Conservation (phyloP, 2,329 filamentous ascomycete genomes). For the Leptodontidium sp. region DNA sequence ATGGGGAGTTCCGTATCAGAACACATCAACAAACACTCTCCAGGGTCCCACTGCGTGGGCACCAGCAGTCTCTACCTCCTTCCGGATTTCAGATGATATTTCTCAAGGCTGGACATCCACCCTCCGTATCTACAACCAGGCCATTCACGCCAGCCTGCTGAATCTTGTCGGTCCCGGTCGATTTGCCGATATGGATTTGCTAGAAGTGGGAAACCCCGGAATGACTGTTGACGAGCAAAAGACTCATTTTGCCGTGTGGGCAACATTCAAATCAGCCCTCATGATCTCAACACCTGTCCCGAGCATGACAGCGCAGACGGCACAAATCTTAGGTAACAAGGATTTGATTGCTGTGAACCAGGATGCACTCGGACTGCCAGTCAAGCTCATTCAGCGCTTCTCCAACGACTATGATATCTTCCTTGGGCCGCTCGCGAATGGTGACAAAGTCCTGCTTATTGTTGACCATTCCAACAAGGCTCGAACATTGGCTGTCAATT, state of each 20-base stretch:
- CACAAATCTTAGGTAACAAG: conserved; percentile 1
- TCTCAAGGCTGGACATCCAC: conserved; percentile 3
- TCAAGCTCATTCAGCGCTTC: conserved; percentile 10
- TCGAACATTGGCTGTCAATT: background rate
- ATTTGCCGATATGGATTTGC: conserved; percentile 8
- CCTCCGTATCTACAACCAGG: conserved; percentile 15
- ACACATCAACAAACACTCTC: conserved; percentile 2
- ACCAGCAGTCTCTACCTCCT: conserved; percentile 1
- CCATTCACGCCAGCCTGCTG: conserved; percentile 6
- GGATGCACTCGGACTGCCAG: background rate
- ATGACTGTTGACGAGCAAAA: conserved; percentile 15
- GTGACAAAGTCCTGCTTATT: background rate
- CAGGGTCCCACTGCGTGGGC: conserved; percentile 14
- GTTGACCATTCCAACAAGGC: conserved; percentile 11
- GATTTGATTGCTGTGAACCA: conserved; percentile 15
- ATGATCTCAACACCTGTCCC: conserved; percentile 10
- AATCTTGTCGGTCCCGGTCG: background rate
- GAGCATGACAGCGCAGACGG: background rate
- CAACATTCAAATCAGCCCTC: conserved; percentile 11
- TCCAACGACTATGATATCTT: conserved; percentile 13
- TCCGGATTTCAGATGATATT: conserved; percentile 15
- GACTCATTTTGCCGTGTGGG: conserved; percentile 15
- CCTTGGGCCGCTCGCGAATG: conserved; percentile 9
- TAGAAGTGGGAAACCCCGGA: conserved; percentile 6
- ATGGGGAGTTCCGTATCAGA: conserved; percentile 11